phyloP scores from a whole-genome alignment of 352 stramenopile genomes.

The Globisporangium iwayamae region DNA sequence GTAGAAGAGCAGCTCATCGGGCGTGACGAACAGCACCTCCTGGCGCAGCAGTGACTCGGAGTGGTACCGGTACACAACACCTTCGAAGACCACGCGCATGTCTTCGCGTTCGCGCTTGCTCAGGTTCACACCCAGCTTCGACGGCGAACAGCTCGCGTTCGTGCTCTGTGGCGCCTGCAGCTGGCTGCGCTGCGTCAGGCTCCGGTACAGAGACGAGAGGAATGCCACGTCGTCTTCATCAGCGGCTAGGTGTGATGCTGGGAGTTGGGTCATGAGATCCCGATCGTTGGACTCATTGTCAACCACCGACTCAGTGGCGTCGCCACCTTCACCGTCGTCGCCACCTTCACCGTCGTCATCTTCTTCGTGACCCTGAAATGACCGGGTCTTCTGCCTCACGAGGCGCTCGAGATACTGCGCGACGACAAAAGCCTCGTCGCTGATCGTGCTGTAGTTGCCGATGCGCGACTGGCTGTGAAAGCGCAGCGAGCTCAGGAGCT shows the following conservation, averaged over 20 bases:
- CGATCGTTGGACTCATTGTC: neutral
- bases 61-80: constrained; percentile 73
- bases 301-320: neutral
- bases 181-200: constrained; percentile 41
- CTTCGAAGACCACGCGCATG: constrained; percentile 53
- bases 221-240: constrained; percentile 28
- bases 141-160: constrained; percentile 39
- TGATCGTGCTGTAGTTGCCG: constrained; percentile 73
- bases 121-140: constrained; percentile 61
- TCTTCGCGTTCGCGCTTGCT: constrained; percentile 55
- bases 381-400: neutral
- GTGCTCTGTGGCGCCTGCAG: constrained; percentile 43
- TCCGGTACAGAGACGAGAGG: constrained; percentile 60
- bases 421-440: constrained; percentile 43
- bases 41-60: constrained; percentile 56
- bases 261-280: neutral
- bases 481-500: constrained; percentile 31
- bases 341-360: neutral
- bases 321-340: neutral
- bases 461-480: constrained; percentile 72
- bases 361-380: neutral
- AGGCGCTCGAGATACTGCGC: constrained; percentile 33
- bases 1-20: constrained; percentile 54
- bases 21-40: constrained; percentile 70
- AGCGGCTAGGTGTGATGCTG: neutral